Conservation (phyloP, 495 filamentous ascomycete species). For the Clohesyomyces aquaticus region DNA sequence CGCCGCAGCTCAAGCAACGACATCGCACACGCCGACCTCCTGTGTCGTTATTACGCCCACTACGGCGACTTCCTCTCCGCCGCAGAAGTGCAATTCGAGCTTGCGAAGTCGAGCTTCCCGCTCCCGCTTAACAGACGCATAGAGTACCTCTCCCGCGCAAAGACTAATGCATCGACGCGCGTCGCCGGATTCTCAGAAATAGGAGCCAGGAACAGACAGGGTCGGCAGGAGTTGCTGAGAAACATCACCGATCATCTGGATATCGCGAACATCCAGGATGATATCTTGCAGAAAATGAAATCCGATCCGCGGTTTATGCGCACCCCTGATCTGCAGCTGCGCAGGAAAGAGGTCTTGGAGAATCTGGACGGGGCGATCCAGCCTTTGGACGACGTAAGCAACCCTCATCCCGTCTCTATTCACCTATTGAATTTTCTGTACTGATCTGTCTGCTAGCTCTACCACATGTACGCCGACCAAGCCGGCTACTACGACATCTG, state of each 20-base stretch:
- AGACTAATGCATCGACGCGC: conserved; percentile 80
- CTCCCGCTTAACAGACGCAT: conserved; percentile 79
- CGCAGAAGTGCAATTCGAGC: conserved; percentile 78
- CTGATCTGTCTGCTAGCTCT: conserved; percentile 64
- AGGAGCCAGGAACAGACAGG: conserved; percentile 55
- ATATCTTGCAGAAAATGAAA: conserved; percentile 78
- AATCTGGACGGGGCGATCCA: conserved; percentile 75
- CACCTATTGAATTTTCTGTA: conserved; percentile 14
- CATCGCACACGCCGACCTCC: conserved; percentile 79
- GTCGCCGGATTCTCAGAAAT: conserved; percentile 63
- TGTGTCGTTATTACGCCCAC: conserved; percentile 87
- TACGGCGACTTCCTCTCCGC: conserved; percentile 79
- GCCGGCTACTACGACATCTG: conserved; percentile 90
- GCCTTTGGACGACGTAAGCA: conserved; percentile 70
- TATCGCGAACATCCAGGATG: conserved; percentile 92
- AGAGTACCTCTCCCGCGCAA: conserved; percentile 83
- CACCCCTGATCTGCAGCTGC: conserved; percentile 48
- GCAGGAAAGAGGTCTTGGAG: conserved; percentile 61
- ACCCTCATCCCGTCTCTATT: not conserved
- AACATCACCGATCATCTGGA: conserved; percentile 86
- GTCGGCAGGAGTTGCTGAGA: conserved; percentile 76
- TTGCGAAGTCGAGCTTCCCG: conserved; percentile 78
- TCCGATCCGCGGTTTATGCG: conserved; percentile 65
- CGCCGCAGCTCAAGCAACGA: conserved; percentile 68
- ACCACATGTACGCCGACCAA: conserved; percentile 85